phyloP scores from a whole-genome alignment of 169 alveolate species.

The Cryptosporidium canis region DNA sequence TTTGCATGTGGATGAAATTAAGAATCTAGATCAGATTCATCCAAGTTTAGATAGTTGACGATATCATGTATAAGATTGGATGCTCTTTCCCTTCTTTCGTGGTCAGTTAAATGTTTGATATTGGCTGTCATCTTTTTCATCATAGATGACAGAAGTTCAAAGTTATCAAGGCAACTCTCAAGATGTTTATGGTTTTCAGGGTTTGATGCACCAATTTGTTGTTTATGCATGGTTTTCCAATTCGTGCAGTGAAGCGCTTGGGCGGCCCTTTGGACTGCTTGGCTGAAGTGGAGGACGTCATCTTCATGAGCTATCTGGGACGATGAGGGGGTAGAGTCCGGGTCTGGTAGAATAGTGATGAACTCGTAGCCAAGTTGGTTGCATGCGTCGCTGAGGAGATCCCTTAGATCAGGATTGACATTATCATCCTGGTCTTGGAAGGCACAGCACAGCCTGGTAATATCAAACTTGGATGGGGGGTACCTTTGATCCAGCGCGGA shows the following conservation, averaged over 20 bases:
- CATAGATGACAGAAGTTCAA: conserved; percentile 3
- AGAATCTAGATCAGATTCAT: not conserved
- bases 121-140: not conserved
- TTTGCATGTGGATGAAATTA: not conserved
- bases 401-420: not conserved
- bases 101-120: conserved; percentile 14
- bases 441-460: conserved; percentile 36
- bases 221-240: conserved; percentile 10
- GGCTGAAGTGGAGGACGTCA: not conserved
- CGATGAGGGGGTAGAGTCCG: not conserved
- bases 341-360: not conserved
- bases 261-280: conserved; percentile 6
- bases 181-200: not conserved
- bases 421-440: not conserved
- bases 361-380: conserved; percentile 9
- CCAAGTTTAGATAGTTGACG: conserved; percentile 18
- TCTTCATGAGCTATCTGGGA: not conserved
- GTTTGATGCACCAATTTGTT: not conserved
- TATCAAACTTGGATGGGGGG: not conserved
- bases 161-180: not conserved
- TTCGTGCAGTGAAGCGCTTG: conserved; percentile 46
- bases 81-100: conserved; percentile 52
- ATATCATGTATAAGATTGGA: conserved; percentile 19
- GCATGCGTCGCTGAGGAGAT: not conserved
- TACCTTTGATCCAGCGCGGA: not conserved